Evolutionary conservation across 768 basidiomycete genomes (phyloP), one percentile per base, ranked within the genome.

Genomic region (Peribolospora baueri): DNA sequence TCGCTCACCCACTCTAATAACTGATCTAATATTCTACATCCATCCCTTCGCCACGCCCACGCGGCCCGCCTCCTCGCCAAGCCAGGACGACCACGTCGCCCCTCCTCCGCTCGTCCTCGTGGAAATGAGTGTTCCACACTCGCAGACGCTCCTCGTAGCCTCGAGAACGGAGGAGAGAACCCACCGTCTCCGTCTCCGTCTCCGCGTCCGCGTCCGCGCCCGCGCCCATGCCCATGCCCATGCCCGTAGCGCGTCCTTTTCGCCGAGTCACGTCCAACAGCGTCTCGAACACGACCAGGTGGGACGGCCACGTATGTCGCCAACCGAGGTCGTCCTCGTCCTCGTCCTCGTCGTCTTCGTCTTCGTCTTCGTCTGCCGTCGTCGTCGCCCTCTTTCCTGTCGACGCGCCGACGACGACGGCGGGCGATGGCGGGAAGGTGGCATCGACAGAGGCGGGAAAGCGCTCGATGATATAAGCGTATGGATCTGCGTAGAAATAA

Each of bases 201-300:
- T 65, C 59, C 48, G 66, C 62, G 2, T 85, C 70, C 2, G 72
- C 75, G 7, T 70, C 66, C n/a, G n/a, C n/a, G n/a, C n/a, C n/a
- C n/a, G n/a, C n/a, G n/a, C n/a, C n/a, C n/a, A n/a, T n/a, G n/a
- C n/a, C n/a, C n/a, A n/a, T n/a, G n/a, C n/a, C n/a, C n/a, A n/a
- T n/a, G n/a, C n/a, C n/a, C n/a, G n/a, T n/a, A n/a, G n/a, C n/a
- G n/a, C n/a, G n/a, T 52, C 74, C 68, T 5, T 70, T 66, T 7
- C 46, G 46, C 49, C 58, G 54, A 25, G 50, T 25, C 1, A 47
- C 46, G 2, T 60, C 51, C 47, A 91, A 69, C 48, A 97, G 68
- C n/a, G 73, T 73, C 4, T 84, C 85, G 63, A 97, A 97, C 53
- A 88, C 70, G 3, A 86, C 75, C 11, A 97, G 61, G 66, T 87